Evolutionary conservation across 352 stramenopile species (phyloP).

Genomic region (Aphanomyces astaci): DNA sequence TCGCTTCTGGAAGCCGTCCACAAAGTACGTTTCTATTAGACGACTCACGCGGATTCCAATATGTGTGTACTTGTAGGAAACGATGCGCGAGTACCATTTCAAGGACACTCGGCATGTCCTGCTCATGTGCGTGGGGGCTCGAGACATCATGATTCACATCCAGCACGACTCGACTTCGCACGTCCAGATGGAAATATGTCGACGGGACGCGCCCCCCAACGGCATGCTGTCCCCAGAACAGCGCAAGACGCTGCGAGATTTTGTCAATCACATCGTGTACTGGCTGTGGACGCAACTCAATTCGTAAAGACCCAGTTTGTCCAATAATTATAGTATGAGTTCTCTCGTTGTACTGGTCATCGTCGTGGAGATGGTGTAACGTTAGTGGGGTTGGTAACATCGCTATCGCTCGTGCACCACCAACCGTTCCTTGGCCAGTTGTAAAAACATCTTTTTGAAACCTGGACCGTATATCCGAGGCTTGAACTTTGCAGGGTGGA

Average conservation of each 20-base stretch:
- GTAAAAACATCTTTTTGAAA: conserved; percentile 21
- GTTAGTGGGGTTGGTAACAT: background rate
- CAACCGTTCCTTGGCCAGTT: conserved; percentile 17
- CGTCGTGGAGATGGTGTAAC: background rate
- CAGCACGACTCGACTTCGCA: background rate
- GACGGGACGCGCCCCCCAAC: conserved; percentile 68
- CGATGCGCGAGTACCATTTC: conserved; percentile 83
- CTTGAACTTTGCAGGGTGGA: conserved; percentile 10
- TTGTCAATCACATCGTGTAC: conserved; percentile 83
- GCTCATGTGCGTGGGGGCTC: conserved; percentile 69
- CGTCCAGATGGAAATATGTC: conserved; percentile 74
- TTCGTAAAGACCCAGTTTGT: background rate
- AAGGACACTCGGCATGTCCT: conserved; percentile 64
- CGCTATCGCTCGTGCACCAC: background rate
- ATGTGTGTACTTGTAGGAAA: too few relatives aligned
- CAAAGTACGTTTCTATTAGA: conserved; percentile 19
- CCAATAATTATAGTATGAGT: background rate
- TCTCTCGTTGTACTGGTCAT: background rate
- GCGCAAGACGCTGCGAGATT: conserved; percentile 72
- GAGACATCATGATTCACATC: conserved; percentile 83
- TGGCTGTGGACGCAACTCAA: conserved; percentile 57
- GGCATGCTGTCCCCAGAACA: conserved; percentile 74
- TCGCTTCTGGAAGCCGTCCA: conserved; percentile 70
- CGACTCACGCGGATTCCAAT: too few relatives aligned
- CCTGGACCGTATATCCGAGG: conserved; percentile 7